Evolutionary conservation across 106 monocot genomes (phyloP), one percentile per base, ranked within the genome.

Genomic region (Dendrobium catenatum): DNA sequence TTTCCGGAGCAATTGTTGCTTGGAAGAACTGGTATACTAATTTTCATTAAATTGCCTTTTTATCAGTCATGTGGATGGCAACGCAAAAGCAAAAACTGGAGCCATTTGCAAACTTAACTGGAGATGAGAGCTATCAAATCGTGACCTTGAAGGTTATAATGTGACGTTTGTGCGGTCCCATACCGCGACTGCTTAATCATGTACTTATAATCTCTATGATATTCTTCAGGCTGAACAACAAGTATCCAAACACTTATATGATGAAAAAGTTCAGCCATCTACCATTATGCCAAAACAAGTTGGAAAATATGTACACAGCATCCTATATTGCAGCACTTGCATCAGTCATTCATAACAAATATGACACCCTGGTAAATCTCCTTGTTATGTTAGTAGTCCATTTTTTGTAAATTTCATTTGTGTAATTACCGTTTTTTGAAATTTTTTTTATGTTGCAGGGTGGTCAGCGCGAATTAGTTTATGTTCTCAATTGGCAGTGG

Each of bases 401-500:
- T 3, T 74, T 74, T 29, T 49, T 48, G 48, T 48, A 48, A 48
- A 48, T 48, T 48, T 48, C 7, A 11, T 48, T 61, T 43, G 27
- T 41, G 37, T 49, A 73, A 33, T 18, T 7, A 31, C 49, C 48
- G 8, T 3, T 42, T 55, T 77, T n/a, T 75, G 27, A 9, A 68
- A 27, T 51, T 31, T 24, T 24, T 75, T 22, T 49, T 41, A n/a
- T 79, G 16, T 75, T 51, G 27, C 68, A 93, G 93, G 80, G 18
- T 55, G 92, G 88, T 40, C 84, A 89, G 76, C 86, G 92, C n/a
- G n/a, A n/a, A n/a, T n/a, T n/a, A n/a, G n/a, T n/a, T n/a, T 15
- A 97, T 97, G 96, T 97, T 97, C 80, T 97, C 96, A 26, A 94
- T 94, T 81, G 96, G 96, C n/a, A 94, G 96, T 76, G 96, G 96